Percentiles rank a stretch among this genome's conserved stretches.
Evolutionary conservation across 2,329 filamentous ascomycete genomes (phyloP).

Genomic region (Parasarocladium wereldwijsianum): DNA sequence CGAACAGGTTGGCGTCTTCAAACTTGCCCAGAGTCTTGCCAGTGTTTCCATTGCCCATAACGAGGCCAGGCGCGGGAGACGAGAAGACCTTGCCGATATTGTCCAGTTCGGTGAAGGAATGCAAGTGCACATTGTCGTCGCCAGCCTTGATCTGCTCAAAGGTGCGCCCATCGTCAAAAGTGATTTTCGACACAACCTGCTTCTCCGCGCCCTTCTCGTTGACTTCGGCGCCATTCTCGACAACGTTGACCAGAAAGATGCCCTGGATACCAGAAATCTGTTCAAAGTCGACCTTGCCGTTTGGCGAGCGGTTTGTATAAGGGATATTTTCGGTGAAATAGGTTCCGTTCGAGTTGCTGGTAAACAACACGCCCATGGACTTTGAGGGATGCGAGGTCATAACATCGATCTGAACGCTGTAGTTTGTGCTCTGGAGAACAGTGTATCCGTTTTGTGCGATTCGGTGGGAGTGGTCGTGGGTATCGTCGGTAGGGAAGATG

Average conservation of each 20-base stretch:
- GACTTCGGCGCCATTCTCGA: constrained; percentile 73
- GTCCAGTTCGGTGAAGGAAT: constrained; percentile 74
- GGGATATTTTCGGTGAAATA: constrained; percentile 89
- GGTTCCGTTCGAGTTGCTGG: constrained; percentile 93
- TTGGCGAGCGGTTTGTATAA: constrained; percentile 71
- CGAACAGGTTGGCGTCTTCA: constrained; percentile 61
- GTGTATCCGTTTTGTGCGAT: constrained; percentile 81
- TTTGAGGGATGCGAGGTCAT: constrained; percentile 51
- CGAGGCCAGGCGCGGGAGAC: constrained; percentile 78
- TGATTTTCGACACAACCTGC: constrained; percentile 67
- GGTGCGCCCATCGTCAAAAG: constrained; percentile 85
- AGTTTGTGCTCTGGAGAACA: constrained; percentile 87
- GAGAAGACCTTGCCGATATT: constrained; percentile 84
- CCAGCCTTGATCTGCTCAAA: constrained; percentile 61
- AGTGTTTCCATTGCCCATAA: constrained; percentile 89
- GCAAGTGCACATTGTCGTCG: constrained; percentile 62
- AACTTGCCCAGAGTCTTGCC: constrained; percentile 61
- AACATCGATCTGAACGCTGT: constrained; percentile 94
- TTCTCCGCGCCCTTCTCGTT: constrained; percentile 41
- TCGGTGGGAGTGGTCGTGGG: constrained; percentile 49
- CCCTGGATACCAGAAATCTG: constrained; percentile 86
- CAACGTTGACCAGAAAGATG: constrained; percentile 77
- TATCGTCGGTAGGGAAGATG: constrained; percentile 71
- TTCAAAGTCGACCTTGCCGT: constrained; percentile 83
- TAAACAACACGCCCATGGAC: constrained; percentile 78